phyloP scores from a whole-genome alignment of 441 rosid genomes.

The Theobroma grandiflorum region DNA sequence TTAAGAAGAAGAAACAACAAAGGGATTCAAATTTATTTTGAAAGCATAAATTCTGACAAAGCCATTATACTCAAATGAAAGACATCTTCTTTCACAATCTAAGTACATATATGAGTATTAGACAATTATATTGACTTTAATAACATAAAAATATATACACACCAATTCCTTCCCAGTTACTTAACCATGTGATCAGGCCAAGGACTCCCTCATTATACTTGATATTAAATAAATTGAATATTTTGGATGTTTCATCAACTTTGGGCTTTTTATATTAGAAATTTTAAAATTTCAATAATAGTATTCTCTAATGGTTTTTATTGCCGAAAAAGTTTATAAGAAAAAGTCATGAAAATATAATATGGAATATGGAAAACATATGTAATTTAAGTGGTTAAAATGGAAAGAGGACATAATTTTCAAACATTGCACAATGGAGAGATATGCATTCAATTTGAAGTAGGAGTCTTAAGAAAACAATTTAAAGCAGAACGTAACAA shows the following conservation, averaged over 20 bases:
- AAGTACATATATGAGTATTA: neutral
- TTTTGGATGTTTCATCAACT: neutral
- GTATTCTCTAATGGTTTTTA: neutral
- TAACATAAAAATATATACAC: neutral
- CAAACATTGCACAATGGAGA: neutral
- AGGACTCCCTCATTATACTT: conserved; percentile 5
- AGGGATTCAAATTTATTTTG: neutral
- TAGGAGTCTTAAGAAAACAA: neutral
- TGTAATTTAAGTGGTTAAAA: neutral
- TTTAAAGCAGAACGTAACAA: neutral
- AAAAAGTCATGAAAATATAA: neutral
- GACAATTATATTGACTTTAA: conserved; percentile 1
- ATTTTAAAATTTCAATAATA: neutral
- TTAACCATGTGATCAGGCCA: neutral
- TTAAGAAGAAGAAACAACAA: neutral
- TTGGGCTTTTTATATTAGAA: neutral
- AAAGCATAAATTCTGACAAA: conserved; percentile 11
- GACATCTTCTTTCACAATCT: neutral
- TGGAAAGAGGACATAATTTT: neutral
- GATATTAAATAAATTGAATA: neutral
- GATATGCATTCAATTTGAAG: neutral
- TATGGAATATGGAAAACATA: neutral
- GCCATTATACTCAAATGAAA: conserved; percentile 10
- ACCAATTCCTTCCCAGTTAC: conserved; percentile 6
- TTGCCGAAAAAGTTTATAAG: neutral